Conservation (phyloP, 1,139 yeast genomes). For the Kurtzmaniella quercitrusa region DNA sequence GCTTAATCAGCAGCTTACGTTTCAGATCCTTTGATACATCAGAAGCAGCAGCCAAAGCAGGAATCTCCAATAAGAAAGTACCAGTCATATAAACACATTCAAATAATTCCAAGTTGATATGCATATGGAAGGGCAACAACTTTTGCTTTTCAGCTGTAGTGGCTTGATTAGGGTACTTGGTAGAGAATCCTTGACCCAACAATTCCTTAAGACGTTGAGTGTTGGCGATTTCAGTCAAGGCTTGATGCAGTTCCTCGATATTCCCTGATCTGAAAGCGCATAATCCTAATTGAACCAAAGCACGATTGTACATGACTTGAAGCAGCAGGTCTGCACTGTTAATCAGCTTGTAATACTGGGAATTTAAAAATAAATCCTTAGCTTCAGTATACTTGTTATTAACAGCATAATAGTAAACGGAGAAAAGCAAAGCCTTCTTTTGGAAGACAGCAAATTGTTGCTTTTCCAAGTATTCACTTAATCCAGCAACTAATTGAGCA, state of each 20-base stretch:
- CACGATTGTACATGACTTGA: constrained; percentile 92
- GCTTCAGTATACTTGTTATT: constrained; percentile 81
- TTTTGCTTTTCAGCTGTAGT: constrained; percentile 69
- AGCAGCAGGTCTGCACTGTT: constrained; percentile 79
- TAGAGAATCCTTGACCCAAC: constrained; percentile 86
- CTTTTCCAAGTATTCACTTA: constrained; percentile 61
- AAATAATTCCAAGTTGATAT: constrained; percentile 89
- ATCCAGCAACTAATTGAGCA: constrained; percentile 52
- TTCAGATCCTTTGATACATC: constrained; percentile 48
- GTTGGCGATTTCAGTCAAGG: constrained; percentile 83
- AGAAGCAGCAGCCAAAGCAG: constrained; percentile 56
- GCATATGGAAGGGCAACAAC: constrained; percentile 96
- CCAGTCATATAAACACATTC: constrained; percentile 93
- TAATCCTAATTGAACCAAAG: constrained; percentile 91
- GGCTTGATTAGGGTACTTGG: constrained; percentile 57
- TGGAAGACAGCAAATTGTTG: constrained; percentile 68
- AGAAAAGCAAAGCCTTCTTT: constrained; percentile 79
- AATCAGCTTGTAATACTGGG: constrained; percentile 79
- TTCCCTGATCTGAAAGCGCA: constrained; percentile 92
- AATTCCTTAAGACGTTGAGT: constrained; percentile 87
- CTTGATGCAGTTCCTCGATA: constrained; percentile 82
- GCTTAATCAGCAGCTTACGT: constrained; percentile 69
- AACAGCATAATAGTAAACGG: constrained; percentile 87
- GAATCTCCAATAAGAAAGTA: constrained; percentile 87
- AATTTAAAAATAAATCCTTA: constrained; percentile 79